These are phyloP conservation scores for Nectriaceae sp. DNA, from an alignment of 2,329 filamentous ascomycete genomes.

Conservation along the genomic window DNA sequence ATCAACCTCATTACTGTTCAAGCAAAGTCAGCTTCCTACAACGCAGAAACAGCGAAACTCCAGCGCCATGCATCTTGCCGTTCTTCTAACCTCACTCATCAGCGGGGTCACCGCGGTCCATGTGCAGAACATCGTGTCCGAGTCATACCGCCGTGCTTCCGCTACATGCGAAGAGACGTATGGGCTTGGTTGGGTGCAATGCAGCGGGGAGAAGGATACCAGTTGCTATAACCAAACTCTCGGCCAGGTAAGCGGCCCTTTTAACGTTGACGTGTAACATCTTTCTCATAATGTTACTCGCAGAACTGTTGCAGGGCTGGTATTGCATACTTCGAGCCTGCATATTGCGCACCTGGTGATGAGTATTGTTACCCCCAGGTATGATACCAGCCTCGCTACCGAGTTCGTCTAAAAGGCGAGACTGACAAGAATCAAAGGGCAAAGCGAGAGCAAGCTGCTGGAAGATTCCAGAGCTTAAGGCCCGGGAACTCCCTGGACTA, in stretches of 20 bases:
- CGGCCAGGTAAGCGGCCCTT: background rate
- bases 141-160: background rate
- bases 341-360: no score
- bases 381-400: no score
- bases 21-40: background rate
- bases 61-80: background rate
- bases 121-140: no score
- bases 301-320: background rate
- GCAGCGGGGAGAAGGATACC: background rate
- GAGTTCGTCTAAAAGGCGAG: no score
- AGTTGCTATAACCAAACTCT: background rate
- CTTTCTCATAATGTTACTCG: background rate
- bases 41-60: background rate
- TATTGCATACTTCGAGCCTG: background rate
- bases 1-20: background rate
- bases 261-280: background rate
- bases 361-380: no score
- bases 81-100: background rate
- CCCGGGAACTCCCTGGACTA: no score
- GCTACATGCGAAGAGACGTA: background rate
- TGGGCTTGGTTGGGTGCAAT: background rate
- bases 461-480: no score
- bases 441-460: no score
- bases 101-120: no score
- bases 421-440: no score